Base-by-base conservation (phyloP, 805 yeast species). In the Jamesozyma rosinii region DNA sequence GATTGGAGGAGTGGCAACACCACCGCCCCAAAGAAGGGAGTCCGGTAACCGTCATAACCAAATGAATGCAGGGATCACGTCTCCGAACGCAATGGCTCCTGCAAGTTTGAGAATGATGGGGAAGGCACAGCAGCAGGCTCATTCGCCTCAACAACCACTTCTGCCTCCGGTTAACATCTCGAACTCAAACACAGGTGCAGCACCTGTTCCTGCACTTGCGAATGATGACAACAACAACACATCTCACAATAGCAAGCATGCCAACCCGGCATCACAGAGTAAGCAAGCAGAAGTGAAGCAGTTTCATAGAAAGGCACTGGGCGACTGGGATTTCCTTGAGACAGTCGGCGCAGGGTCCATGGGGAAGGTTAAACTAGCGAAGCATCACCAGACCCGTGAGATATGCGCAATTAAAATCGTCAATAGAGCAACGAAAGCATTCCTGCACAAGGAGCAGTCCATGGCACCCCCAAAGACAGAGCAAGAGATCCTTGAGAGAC, bases 311-410 rank as follows among this genome's bases (percentile, higher is more conserved):
- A 83, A 82, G 46, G 75, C 95, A 4, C 82, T 90, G 43, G 98
- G 98, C 14, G 97, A 92, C 50, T 90, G 98, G 98, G 95, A 87
- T 54, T 89, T 90, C 55, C 74, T 86, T 47, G 87, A 87, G 64
- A 88, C 96, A 4, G 86, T 92, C 37, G 99, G 99, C 37, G 95
- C 97, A 1, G 98, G 99, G 3, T 87, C 96, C 0, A 92, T 92
- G 98, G 99, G 99, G 46, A 94, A 92, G 63, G 99, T 92, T 38
- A 92, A 92, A 66, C 70, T 92, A 33, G 97, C 97, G 1, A 81
- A 77, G 54, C 95, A 90, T 66, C 77, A 84, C 52, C 65, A 78
- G 32, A 87, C 96, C 1, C 77, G 75, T 47, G 90, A 85, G 53
- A 73, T 86, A 13, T 92, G 97, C 66, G 95, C 94, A 1, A 90